Conservation (phyloP, 2,329 filamentous ascomycete species). For the Aspergillus caelatus region DNA sequence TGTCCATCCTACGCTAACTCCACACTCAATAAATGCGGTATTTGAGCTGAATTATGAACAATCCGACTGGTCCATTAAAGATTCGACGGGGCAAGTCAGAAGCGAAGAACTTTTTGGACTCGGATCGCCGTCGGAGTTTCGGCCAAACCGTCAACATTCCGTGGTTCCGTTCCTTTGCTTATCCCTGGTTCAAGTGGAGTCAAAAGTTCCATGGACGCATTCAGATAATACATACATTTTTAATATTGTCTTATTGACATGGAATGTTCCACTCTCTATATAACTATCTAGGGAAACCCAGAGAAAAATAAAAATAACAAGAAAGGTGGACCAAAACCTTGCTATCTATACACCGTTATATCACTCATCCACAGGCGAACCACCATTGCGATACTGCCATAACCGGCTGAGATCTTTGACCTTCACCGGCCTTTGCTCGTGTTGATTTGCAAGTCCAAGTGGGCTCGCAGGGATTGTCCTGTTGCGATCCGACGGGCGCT, state of each 20-base stretch:
- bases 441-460: neutral
- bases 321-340: neutral
- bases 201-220: too few relatives aligned
- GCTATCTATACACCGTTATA: neutral
- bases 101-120: neutral
- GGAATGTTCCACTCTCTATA: neutral
- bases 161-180: neutral
- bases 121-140: neutral
- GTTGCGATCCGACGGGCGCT: neutral
- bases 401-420: conserved; percentile 43
- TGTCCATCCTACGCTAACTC: neutral
- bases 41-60: neutral
- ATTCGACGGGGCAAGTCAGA: neutral
- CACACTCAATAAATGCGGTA: neutral
- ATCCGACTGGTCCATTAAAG: neutral
- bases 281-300: neutral
- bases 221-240: neutral
- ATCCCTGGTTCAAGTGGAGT: conserved; percentile 3
- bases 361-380: conserved; percentile 21
- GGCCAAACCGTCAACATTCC: neutral
- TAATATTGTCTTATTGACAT: too few relatives aligned
- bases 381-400: conserved; percentile 45
- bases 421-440: conserved; percentile 17
- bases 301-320: neutral
- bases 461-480: neutral